A percentile compares a stretch with the other conserved stretches of the same genome.
Evolutionary conservation across 805 yeast species (phyloP).

Genomic region (Candida ascalaphidarum): DNA sequence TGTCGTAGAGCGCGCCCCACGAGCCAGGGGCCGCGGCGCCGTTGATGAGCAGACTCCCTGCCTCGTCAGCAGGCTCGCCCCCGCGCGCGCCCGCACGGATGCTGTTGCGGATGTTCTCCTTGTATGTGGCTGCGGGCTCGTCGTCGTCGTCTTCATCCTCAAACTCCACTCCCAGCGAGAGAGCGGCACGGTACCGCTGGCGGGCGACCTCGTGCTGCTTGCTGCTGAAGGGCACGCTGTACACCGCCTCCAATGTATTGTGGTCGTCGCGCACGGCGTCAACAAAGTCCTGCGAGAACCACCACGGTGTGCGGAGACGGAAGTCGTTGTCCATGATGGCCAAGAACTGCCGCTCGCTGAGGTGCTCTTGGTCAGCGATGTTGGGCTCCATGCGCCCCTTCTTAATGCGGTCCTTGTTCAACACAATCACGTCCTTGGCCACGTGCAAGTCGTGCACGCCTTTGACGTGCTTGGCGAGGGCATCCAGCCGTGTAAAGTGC

Average conservation of each 20-base stretch:
- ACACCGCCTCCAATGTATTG: conserved; percentile 9
- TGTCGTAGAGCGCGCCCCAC: conserved; percentile 7
- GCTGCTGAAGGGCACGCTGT: conserved; percentile 20
- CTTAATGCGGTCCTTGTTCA: conserved; percentile 20
- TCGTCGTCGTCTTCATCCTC: conserved; percentile 9
- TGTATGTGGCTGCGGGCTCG: conserved; percentile 7
- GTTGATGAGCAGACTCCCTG: not conserved
- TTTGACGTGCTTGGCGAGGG: conserved; percentile 55
- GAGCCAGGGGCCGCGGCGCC: not conserved
- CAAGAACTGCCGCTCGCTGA: conserved; percentile 20
- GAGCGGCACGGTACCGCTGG: conserved; percentile 24
- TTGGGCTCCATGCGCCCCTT: conserved; percentile 15
- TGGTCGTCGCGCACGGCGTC: conserved; percentile 12
- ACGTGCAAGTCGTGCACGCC: conserved; percentile 49
- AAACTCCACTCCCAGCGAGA: too few relatives aligned
- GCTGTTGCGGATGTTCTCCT: not conserved
- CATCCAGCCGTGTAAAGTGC: conserved; percentile 51
- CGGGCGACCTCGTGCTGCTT: conserved; percentile 26
- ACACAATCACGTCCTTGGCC: conserved; percentile 22
- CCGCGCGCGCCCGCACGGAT: not conserved
- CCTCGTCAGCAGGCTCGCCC: not conserved
- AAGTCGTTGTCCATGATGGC: conserved; percentile 23
- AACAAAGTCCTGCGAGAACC: conserved; percentile 25
- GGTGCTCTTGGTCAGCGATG: conserved; percentile 10
- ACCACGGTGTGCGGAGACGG: conserved; percentile 32